phyloP scores from a whole-genome alignment of 805 yeast genomes.

The Vanderwaltozyma tropicalis region DNA sequence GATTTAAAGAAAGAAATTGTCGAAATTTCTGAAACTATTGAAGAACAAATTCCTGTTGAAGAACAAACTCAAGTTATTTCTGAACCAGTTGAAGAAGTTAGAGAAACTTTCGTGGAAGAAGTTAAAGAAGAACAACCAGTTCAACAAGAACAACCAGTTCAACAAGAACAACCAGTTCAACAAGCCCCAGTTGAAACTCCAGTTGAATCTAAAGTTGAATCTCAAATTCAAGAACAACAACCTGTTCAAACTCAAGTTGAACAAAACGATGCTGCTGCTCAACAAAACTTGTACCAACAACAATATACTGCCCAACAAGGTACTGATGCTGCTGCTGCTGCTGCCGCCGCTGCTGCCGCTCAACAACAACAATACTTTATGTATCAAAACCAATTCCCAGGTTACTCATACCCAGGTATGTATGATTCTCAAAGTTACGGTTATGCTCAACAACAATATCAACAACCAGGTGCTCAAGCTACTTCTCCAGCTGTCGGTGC shows the following conservation, averaged over 20 bases:
- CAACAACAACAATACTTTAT: slow-evolving; percentile 29
- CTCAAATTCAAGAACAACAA: slow-evolving; percentile 12
- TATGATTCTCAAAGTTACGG: slow-evolving; percentile 26
- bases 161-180: slow-evolving; percentile 7
- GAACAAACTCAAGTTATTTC: slow-evolving; percentile 7
- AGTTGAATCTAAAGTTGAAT: slow-evolving; percentile 1
- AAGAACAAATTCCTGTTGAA: slow-evolving; percentile 8
- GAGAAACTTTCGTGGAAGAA: slow-evolving; percentile 1
- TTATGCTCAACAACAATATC: slow-evolving; percentile 23
- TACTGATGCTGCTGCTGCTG: slow-evolving; percentile 13
- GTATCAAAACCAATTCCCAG: slow-evolving; percentile 31
- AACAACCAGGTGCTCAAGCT: slow-evolving; percentile 12
- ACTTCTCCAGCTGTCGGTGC: slow-evolving; percentile 7
- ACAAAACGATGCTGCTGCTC: slow-evolving; percentile 18
- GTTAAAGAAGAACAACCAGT: slow-evolving; percentile 1
- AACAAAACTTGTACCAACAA: slow-evolving; percentile 13
- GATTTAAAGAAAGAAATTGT: slow-evolving; percentile 31
- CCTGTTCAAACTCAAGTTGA: slow-evolving; percentile 12
- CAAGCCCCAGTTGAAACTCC: slow-evolving; percentile 5
- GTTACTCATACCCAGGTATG: slow-evolving; percentile 30
- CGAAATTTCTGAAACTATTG: slow-evolving; percentile 9
- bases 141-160: slow-evolving; percentile 10
- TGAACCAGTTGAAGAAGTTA: slow-evolving; percentile 1
- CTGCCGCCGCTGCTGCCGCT: slow-evolving; percentile 21
- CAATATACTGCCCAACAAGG: slow-evolving; percentile 13